Percentiles rank a stretch among this genome's conserved stretches.
Conservation (phyloP, 2,329 filamentous ascomycete genomes). For the Ceratocystis smalleyi region DNA sequence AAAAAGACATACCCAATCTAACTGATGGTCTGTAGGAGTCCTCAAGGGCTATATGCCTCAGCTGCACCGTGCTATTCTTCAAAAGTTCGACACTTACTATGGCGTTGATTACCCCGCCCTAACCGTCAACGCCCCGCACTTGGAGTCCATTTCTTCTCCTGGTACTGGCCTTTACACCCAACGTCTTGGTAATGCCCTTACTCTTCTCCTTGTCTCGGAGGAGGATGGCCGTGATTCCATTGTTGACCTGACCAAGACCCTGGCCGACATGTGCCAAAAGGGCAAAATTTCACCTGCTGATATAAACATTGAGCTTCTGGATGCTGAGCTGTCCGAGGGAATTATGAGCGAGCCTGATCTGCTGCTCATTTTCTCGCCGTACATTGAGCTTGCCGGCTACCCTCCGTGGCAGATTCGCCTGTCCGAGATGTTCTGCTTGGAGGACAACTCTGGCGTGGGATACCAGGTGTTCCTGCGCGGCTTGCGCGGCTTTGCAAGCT, state of each 20-base stretch:
- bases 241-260: slow-evolving; percentile 85
- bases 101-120: slow-evolving; percentile 58
- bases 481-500: slow-evolving; percentile 67
- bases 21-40: slow-evolving; percentile 40
- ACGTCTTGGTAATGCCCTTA: slow-evolving; percentile 15
- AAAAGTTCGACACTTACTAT: slow-evolving; percentile 77
- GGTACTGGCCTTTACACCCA: slow-evolving; percentile 20
- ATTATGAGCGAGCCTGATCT: slow-evolving; percentile 85
- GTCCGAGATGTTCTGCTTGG: slow-evolving; percentile 77
- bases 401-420: slow-evolving; percentile 92
- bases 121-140: slow-evolving; percentile 35
- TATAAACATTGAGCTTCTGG: slow-evolving; percentile 71
- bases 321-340: slow-evolving; percentile 65
- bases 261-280: slow-evolving; percentile 87
- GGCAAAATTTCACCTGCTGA: slow-evolving; percentile 68
- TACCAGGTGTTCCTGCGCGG: slow-evolving; percentile 88
- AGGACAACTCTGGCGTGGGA: slow-evolving; percentile 67
- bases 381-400: slow-evolving; percentile 74
- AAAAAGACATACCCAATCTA: neutral
- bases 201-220: slow-evolving; percentile 50
- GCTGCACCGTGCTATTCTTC: slow-evolving; percentile 61
- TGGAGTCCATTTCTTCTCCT: slow-evolving; percentile 26
- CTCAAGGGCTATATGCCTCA: slow-evolving; percentile 82
- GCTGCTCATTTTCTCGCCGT: slow-evolving; percentile 70
- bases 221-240: slow-evolving; percentile 87